phyloP scores from a whole-genome alignment of 2,329 filamentous ascomycete genomes.

The Chaetomium olivaceum region DNA sequence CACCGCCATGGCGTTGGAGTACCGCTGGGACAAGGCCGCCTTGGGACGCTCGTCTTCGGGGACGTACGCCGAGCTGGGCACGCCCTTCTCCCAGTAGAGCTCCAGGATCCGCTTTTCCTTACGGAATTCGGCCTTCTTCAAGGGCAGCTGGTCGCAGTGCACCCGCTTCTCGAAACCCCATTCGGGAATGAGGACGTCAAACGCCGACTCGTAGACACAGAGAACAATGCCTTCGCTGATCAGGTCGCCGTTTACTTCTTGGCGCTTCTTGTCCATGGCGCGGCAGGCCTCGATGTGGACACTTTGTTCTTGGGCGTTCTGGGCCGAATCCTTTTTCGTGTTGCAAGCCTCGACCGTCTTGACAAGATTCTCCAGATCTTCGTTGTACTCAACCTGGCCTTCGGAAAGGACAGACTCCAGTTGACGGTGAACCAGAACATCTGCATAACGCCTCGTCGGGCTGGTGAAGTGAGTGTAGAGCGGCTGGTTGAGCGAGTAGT shows the following conservation, averaged over 20 bases:
- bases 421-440: conserved; percentile 93
- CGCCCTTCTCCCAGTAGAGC: conserved; percentile 99
- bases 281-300: conserved; percentile 98
- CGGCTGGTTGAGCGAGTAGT: conserved; percentile 90
- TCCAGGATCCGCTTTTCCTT: conserved; percentile 94
- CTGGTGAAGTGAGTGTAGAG: conserved; percentile 98
- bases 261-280: conserved; percentile 87
- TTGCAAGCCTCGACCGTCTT: conserved; percentile 97
- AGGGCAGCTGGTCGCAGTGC: conserved; percentile 93
- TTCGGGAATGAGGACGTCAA: conserved; percentile 96
- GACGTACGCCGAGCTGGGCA: conserved; percentile 92
- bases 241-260: conserved; percentile 84
- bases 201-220: conserved; percentile 97
- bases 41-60: conserved; percentile 96
- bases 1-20: conserved; percentile 72
- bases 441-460: conserved; percentile 90
- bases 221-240: conserved; percentile 95
- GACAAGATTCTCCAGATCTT: conserved; percentile 82
- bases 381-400: conserved; percentile 78
- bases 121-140: conserved; percentile 99
- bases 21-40: conserved; percentile 70
- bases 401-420: conserved; percentile 83
- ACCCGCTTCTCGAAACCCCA: conserved; percentile 99
- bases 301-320: conserved; percentile 97
- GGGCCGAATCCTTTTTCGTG: conserved; percentile 97